phyloP scores from a whole-genome alignment of 371 early-diverging fungal genomes.

The Apophysomyces trapeziformis region DNA sequence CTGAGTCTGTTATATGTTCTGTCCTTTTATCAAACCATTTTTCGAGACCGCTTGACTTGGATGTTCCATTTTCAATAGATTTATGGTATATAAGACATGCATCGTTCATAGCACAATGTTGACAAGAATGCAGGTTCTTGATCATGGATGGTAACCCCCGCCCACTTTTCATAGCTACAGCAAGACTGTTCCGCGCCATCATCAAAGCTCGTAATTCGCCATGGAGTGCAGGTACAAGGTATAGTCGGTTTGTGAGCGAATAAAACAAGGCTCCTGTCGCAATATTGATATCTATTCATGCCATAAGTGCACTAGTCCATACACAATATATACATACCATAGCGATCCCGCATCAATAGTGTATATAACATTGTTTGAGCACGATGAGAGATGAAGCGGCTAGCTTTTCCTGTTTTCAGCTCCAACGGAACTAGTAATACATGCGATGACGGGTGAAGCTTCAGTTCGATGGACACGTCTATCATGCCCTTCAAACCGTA shows the following conservation, averaged over 20 bases:
- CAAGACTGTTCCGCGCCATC: constrained; percentile 77
- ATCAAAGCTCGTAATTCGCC: constrained; percentile 77
- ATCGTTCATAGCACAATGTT: constrained; percentile 67
- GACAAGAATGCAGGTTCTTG: constrained; percentile 66
- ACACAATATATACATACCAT: constrained; percentile 53
- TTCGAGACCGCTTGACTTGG: constrained; percentile 56
- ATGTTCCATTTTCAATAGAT: constrained; percentile 71
- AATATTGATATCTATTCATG: constrained; percentile 70
- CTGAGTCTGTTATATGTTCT: constrained; percentile 61
- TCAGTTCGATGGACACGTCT: constrained; percentile 74
- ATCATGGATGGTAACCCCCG: constrained; percentile 73
- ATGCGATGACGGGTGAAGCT: constrained; percentile 32
- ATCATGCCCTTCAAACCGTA: constrained; percentile 94
- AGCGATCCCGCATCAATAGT: constrained; percentile 84
- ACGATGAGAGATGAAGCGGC: constrained; percentile 66
- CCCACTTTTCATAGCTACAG: constrained; percentile 41
- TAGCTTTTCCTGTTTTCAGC: constrained; percentile 83
- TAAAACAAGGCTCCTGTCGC: constrained; percentile 79
- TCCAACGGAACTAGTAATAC: constrained; percentile 79
- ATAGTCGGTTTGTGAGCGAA: constrained; percentile 64
- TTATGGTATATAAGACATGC: constrained; percentile 78
- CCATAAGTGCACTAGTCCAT: not conserved
- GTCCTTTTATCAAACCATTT: constrained; percentile 65
- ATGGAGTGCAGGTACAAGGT: constrained; percentile 61
- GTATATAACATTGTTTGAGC: constrained; percentile 90